Percentiles rank a stretch among this genome's conserved stretches.
These are phyloP conservation scores for Passalora sequoiae DNA, from an alignment of 2,329 filamentous ascomycete species.

Conservation along the genomic window DNA sequence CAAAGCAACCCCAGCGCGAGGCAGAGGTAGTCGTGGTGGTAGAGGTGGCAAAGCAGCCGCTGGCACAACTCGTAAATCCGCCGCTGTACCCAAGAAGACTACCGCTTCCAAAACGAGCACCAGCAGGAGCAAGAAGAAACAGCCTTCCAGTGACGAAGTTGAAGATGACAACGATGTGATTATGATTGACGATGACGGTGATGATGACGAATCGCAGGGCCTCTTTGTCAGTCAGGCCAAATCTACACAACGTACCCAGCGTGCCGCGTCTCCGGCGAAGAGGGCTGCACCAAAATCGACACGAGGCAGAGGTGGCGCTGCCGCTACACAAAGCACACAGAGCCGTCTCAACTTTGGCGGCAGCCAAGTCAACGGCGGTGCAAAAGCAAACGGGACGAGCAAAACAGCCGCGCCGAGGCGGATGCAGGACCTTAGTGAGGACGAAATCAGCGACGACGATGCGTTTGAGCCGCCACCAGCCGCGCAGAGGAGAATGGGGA, in stretches of 20 bases:
- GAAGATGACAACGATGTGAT: constrained; percentile 41
- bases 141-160: constrained; percentile 41
- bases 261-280: constrained; percentile 22
- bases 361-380: constrained; percentile 16
- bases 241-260: constrained; percentile 16
- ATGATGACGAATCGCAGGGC: constrained; percentile 43
- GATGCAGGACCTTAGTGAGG: constrained; percentile 32
- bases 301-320: constrained; percentile 16
- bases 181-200: constrained; percentile 42
- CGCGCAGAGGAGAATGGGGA: constrained; percentile 19
- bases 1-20: constrained; percentile 35
- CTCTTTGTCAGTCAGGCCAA: constrained; percentile 38
- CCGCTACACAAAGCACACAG: constrained; percentile 15
- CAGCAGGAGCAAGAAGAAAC: constrained; percentile 38
- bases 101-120: constrained; percentile 31
- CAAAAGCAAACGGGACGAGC: constrained; percentile 11
- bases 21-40: constrained; percentile 43
- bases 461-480: constrained; percentile 35
- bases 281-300: constrained; percentile 16
- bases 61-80: constrained; percentile 37
- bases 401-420: constrained; percentile 21
- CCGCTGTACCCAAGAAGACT: constrained; percentile 36
- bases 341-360: constrained; percentile 20
- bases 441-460: constrained; percentile 38
- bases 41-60: constrained; percentile 39